Base-by-base conservation (phyloP, 495 filamentous ascomycete genomes). In the Aspergillus indologenus region DNA sequence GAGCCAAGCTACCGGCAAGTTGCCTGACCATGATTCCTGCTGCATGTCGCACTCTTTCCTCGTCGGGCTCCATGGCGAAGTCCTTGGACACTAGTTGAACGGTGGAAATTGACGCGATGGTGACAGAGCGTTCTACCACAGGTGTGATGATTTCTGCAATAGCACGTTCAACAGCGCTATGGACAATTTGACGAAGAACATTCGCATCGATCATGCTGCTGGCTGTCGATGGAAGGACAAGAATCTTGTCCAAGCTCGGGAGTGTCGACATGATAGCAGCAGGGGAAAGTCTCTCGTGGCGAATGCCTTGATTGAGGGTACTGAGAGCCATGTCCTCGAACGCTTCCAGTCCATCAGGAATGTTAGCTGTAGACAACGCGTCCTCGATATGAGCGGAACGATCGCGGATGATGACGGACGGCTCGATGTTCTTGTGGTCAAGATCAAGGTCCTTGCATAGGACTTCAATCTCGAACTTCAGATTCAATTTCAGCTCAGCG, bases 391-490 rank as follows among this genome's bases (percentile, higher is more conserved):
- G 71, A 15, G 75, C 76, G 47, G 81, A 83, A 48, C 91, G 83
- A 54, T 89, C 85, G 54, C 90, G 83, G 24, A 98, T 90, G 61
- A 89, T 84, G 14, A 86, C 83, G 7, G 92, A 87, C 1, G 92
- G 90, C 55, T 95, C 89, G 53, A 97, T 89, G 44, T 77, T 83
- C 70, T 92, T 95, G 74, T 93, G 86, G 57, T 96, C 89, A 19
- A 96, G 78, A 47, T 87, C 86, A n/a, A 99, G 78, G 24, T 90
- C 91, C 68, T 91, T 94, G 75, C 91, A 98, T 11, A 99, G 79
- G 8, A 98, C 91, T 70, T 99, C 94, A 62, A 99, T 98, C 69
- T 98, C 94, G 63, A 99, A 99, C 65, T 96, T 97, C 34, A 93
- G 84, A 62, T 97, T 96, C 44, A 97, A 80, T 69, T 96, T 98